phyloP scores from a whole-genome alignment of 139 green algal genomes.

The Volvox africanus region DNA sequence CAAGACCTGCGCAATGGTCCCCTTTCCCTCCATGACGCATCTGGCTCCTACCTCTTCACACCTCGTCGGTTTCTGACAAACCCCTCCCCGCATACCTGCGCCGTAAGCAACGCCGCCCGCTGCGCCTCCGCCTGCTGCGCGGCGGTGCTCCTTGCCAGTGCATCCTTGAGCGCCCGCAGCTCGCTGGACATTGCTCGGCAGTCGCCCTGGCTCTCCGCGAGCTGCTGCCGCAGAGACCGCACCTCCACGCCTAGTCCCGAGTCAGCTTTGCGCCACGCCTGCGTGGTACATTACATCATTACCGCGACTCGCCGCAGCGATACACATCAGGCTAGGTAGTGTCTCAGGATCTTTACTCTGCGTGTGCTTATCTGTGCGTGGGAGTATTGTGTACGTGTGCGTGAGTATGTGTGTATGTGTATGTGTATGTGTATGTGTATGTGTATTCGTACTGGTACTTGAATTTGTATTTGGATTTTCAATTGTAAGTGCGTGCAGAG shows the following conservation, averaged over 20 bases:
- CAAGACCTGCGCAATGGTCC: too few species aligned
- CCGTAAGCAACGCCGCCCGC: conserved; percentile 24
- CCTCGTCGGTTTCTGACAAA: not conserved
- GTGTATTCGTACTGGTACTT: too few species aligned
- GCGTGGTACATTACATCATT: not conserved
- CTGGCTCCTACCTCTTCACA: not conserved
- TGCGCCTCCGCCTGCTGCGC: conserved; percentile 23
- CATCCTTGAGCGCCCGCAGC: conserved; percentile 32
- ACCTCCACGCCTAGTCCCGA: not conserved
- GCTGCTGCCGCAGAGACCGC: not conserved
- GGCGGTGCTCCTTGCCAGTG: not conserved
- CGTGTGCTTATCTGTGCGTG: too few species aligned
- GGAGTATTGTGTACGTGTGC: too few species aligned
- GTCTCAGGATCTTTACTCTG: too few species aligned
- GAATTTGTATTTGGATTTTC: too few species aligned
- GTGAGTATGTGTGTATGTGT: too few species aligned
- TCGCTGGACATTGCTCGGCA: not conserved
- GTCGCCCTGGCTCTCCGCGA: conserved; percentile 37
- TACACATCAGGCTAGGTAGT: too few species aligned
- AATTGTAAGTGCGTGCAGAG: too few species aligned
- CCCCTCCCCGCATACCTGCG: conserved; percentile 4
- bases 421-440: too few species aligned
- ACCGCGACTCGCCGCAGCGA: too few species aligned
- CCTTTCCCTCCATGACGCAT: not conserved
- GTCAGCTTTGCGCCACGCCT: not conserved